Evolutionary conservation across 176 grass and related monocot genomes (phyloP).

Genomic region (Triticum urartu): DNA sequence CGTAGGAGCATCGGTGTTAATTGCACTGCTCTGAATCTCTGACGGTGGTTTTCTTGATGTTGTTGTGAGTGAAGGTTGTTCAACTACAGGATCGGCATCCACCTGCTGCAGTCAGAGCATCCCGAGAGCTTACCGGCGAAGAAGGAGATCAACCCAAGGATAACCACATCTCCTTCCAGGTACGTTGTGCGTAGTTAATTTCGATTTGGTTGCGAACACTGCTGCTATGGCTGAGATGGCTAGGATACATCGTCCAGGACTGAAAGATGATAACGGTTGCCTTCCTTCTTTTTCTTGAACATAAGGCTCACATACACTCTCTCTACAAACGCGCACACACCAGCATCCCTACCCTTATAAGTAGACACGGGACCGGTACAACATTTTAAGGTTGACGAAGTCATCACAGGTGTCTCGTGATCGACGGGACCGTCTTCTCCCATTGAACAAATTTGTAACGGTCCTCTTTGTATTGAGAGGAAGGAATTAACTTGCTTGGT

Average conservation of each 20-base stretch:
- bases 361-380: too few species aligned
- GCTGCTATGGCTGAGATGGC: not conserved
- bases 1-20: not conserved
- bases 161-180: constrained; percentile 95
- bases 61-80: constrained; percentile 48
- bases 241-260: too few species aligned
- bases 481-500: not conserved
- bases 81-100: constrained; percentile 90
- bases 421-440: too few species aligned
- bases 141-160: constrained; percentile 85
- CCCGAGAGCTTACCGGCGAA: constrained; percentile 55
- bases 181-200: not conserved
- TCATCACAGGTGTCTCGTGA: too few species aligned
- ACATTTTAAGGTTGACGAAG: too few species aligned
- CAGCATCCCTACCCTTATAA: too few species aligned
- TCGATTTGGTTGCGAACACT: not conserved
- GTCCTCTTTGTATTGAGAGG: not conserved
- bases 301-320: too few species aligned
- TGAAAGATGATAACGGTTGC: not conserved
- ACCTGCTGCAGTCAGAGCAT: constrained; percentile 66
- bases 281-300: not conserved
- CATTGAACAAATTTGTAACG: too few species aligned
- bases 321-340: too few species aligned
- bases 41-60: not conserved
- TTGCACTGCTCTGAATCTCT: not conserved